phyloP scores from a whole-genome alignment of 2,329 filamentous ascomycete genomes.

The Rhynchosporium graminicola region DNA sequence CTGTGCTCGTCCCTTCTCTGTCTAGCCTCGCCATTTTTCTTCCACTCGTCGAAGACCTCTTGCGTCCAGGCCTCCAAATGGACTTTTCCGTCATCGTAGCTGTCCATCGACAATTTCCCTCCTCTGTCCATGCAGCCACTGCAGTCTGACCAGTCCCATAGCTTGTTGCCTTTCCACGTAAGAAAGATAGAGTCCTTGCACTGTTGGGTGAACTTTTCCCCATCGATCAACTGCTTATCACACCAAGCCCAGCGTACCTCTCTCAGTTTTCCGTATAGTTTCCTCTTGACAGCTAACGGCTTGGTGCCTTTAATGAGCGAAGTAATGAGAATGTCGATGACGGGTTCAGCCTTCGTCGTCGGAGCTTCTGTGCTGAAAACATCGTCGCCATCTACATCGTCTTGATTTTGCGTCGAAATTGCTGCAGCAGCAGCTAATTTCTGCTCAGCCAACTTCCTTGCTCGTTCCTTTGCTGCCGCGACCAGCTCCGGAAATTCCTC shows the following conservation, averaged over 20 bases:
- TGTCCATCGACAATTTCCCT: slow-evolving; percentile 39
- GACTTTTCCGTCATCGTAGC: slow-evolving; percentile 58
- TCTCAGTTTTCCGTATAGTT: slow-evolving; percentile 66
- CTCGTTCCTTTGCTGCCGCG: slow-evolving; percentile 34
- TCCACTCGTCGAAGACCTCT: slow-evolving; percentile 53
- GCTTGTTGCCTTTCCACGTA: slow-evolving; percentile 71
- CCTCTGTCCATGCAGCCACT: slow-evolving; percentile 44
- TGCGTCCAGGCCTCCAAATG: slow-evolving; percentile 77
- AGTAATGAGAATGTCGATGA: slow-evolving; percentile 66
- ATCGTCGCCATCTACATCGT: slow-evolving; percentile 25
- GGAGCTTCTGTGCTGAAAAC: slow-evolving; percentile 20
- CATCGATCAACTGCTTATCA: slow-evolving; percentile 55
- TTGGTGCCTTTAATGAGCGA: slow-evolving; percentile 64
- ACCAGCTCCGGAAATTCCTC: slow-evolving; percentile 41
- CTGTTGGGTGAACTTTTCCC: slow-evolving; percentile 42
- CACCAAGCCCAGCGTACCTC: slow-evolving; percentile 72
- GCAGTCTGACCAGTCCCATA: slow-evolving; percentile 78
- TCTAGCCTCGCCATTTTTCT: slow-evolving; percentile 24
- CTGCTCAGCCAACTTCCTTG: slow-evolving; percentile 27
- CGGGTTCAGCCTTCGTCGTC: slow-evolving; percentile 43
- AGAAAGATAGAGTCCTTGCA: slow-evolving; percentile 64
- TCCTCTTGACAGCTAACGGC: slow-evolving; percentile 63
- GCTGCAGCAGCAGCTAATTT: slow-evolving; percentile 18
- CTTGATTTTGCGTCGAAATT: slow-evolving; percentile 25
- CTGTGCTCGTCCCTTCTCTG: slow-evolving; percentile 23